Evolutionary conservation across 176 grass and related monocot species (phyloP).

Genomic region (Carex parvula): DNA sequence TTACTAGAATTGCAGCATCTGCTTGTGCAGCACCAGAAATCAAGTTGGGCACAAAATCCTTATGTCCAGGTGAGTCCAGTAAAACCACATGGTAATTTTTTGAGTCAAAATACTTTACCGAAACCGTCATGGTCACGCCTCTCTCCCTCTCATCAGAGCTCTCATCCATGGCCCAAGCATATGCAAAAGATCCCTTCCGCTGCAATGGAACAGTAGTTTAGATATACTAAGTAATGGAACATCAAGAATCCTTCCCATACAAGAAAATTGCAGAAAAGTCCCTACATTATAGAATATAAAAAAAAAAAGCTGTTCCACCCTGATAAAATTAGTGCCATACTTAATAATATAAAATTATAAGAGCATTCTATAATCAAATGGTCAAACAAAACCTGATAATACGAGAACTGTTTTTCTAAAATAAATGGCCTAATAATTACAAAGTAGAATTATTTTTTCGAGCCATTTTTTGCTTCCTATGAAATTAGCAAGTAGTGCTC

Average conservation of each 20-base stretch:
- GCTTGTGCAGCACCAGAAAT: conserved; percentile 76
- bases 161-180: conserved; percentile 87
- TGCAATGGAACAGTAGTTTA: conserved; percentile 28
- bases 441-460: not conserved
- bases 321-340: not conserved
- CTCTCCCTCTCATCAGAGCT: conserved; percentile 73
- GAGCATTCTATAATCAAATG: not conserved
- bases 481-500: not conserved
- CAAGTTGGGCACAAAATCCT: conserved; percentile 95
- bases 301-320: not conserved
- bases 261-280: not conserved
- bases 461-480: not conserved
- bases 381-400: not conserved
- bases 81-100: conserved; percentile 69
- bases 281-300: not conserved
- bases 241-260: not conserved
- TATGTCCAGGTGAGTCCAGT: conserved; percentile 79
- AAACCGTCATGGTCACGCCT: conserved; percentile 78
- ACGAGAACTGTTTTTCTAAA: not conserved
- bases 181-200: conserved; percentile 87
- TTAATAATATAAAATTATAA: not conserved
- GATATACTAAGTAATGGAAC: conserved; percentile 7
- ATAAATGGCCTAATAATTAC: too few species aligned
- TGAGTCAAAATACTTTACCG: conserved; percentile 64
- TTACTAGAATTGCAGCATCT: conserved; percentile 76